phyloP scores from a whole-genome alignment of 2,329 filamentous ascomycete species.

The Elsinoe necatrix region DNA sequence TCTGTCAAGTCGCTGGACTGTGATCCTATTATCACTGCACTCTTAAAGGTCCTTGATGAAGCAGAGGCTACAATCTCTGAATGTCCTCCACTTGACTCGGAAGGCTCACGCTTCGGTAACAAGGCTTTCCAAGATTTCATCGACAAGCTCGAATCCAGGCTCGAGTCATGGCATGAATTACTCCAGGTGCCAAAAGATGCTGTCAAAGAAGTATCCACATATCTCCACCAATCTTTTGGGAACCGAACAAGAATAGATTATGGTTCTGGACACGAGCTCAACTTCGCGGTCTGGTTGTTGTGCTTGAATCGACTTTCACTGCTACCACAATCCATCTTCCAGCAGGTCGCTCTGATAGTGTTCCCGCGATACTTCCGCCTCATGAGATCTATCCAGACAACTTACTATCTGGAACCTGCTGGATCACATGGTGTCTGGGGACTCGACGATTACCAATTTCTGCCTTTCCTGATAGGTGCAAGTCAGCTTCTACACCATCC shows the following conservation, averaged over 20 bases:
- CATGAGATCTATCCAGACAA: slow-evolving; percentile 80
- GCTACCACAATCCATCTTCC: slow-evolving; percentile 59
- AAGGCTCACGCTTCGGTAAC: slow-evolving; percentile 88
- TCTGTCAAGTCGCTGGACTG: slow-evolving; percentile 46
- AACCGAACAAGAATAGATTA: slow-evolving; percentile 88
- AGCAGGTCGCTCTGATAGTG: slow-evolving; percentile 63
- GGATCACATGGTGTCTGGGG: slow-evolving; percentile 47
- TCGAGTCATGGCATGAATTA: slow-evolving; percentile 54
- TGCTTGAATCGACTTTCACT: slow-evolving; percentile 74
- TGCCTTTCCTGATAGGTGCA: slow-evolving; percentile 45
- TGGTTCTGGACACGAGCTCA: slow-evolving; percentile 92
- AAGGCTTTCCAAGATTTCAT: slow-evolving; percentile 79
- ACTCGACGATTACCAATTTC: slow-evolving; percentile 46
- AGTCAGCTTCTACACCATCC: slow-evolving; percentile 57
- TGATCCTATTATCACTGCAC: slow-evolving; percentile 52
- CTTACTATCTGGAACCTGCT: slow-evolving; percentile 87
- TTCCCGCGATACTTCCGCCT: slow-evolving; percentile 76
- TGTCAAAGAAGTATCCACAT: slow-evolving; percentile 64
- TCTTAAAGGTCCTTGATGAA: slow-evolving; percentile 62
- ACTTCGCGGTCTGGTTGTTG: slow-evolving; percentile 95
- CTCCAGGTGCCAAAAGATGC: slow-evolving; percentile 45
- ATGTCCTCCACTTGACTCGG: slow-evolving; percentile 75
- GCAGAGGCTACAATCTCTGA: slow-evolving; percentile 57
- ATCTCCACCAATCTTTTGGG: slow-evolving; percentile 76
- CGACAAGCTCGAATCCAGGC: slow-evolving; percentile 47